Conservation (phyloP, 2,329 filamentous ascomycete genomes). For the Stemphylium lycopersici region DNA sequence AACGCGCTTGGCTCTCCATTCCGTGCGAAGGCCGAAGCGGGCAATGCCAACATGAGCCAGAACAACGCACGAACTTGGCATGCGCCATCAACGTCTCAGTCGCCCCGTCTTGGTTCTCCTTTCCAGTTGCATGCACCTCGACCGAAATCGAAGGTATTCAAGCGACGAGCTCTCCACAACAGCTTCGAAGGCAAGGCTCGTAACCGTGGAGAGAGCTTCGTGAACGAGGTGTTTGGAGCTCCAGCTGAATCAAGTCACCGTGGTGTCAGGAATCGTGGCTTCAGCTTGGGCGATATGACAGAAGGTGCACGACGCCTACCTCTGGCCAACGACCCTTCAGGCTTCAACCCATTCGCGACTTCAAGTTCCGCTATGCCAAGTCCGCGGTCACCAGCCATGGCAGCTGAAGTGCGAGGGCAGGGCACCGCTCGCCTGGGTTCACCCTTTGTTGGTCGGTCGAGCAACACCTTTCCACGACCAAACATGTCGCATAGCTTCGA, state of each 20-base stretch:
- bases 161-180: conserved; percentile 63
- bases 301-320: conserved; percentile 58
- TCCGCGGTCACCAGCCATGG: conserved; percentile 27
- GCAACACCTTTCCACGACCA: conserved; percentile 56
- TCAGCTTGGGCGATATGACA: conserved; percentile 64
- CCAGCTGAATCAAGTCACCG: conserved; percentile 59
- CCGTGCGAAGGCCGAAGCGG: conserved; percentile 37
- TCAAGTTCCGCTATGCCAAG: conserved; percentile 31
- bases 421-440: conserved; percentile 55
- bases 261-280: conserved; percentile 65
- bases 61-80: conserved; percentile 45
- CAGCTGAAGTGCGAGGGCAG: conserved; percentile 39
- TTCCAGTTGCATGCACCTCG: conserved; percentile 61
- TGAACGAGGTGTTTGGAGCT: conserved; percentile 54
- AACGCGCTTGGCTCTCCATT: conserved; percentile 54
- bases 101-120: conserved; percentile 56
- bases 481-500: conserved; percentile 48
- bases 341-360: conserved; percentile 40
- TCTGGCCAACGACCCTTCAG: conserved; percentile 56
- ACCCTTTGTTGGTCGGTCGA: conserved; percentile 52
- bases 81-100: conserved; percentile 30
- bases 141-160: conserved; percentile 60
- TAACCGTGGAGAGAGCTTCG: conserved; percentile 49
- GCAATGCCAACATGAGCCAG: conserved; percentile 32
- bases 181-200: conserved; percentile 57